Percentiles rank a stretch among this genome's conserved stretches.
phyloP scores from a whole-genome alignment of 441 rosid genomes.

The Aquilaria agallochum region DNA sequence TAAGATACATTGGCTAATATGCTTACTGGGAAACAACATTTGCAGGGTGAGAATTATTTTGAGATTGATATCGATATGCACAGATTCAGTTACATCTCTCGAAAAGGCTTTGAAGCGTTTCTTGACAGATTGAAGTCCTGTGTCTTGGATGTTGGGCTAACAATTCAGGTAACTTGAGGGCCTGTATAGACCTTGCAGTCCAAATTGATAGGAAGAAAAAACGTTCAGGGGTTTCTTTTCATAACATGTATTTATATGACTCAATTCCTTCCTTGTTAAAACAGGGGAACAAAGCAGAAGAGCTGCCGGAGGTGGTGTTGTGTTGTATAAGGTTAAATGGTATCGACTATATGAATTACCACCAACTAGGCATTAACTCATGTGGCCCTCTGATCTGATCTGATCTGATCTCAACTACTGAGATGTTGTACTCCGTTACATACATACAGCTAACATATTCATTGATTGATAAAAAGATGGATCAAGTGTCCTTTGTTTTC shows the following conservation, averaged over 20 bases:
- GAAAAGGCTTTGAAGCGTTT: conserved; percentile 90
- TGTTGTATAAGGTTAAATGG: conserved; percentile 75
- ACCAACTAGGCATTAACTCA: conserved; percentile 52
- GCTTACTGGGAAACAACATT: not conserved
- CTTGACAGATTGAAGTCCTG: conserved; percentile 70
- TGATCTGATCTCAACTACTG: conserved; percentile 8
- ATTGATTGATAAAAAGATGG: conserved; percentile 11
- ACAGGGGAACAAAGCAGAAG: conserved; percentile 83
- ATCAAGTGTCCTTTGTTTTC: too few species aligned
- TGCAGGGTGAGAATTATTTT: conserved; percentile 73
- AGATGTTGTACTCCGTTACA: conserved; percentile 9
- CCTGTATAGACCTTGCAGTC: too few species aligned
- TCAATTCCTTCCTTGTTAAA: conserved; percentile 18
- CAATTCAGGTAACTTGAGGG: conserved; percentile 59
- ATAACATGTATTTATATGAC: not conserved
- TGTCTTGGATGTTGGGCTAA: conserved; percentile 78
- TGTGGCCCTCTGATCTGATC: conserved; percentile 25
- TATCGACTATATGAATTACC: conserved; percentile 60
- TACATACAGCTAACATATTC: conserved; percentile 5
- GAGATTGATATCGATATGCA: conserved; percentile 96
- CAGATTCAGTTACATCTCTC: conserved; percentile 77
- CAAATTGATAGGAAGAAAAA: too few species aligned
- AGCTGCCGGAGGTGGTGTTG: conserved; percentile 77
- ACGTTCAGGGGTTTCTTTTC: not conserved
- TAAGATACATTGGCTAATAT: not conserved